Base-by-base conservation (phyloP, 257 asterid species). In the Nicotiana paniculata region DNA sequence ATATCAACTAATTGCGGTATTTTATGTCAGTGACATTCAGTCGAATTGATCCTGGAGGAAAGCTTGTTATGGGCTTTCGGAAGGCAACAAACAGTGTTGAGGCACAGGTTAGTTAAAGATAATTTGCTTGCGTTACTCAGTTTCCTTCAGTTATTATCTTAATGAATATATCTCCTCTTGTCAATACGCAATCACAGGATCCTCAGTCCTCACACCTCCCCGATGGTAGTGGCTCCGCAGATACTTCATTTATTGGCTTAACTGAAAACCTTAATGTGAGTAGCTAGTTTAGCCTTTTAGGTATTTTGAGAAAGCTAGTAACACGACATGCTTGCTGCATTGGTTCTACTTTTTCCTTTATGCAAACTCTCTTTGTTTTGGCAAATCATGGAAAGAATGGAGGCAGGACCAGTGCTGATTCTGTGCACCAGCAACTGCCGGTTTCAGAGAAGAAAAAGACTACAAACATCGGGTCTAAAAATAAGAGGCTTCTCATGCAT, bases 1-100 rank as follows among this genome's bases (percentile, higher is more conserved):
- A 53, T 53, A 53, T 4, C 58, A 53, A 53, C 5, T 53, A 53
- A 53, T 72, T 26, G 18, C 1, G 30, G 75, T 81, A 33, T 81
- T 80, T 77, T 77, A 84, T 53, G 81, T 35, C 62, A 95, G 99
- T 95, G 89, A 91, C 91, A 51, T 95, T 95, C 86, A 91, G 97
- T 89, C 88, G 95, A 80, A 91, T 85, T 62, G 99, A 93, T 79
- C 97, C 98, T 13, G 96, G 92, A 80, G 89, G 94, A 64, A 95
- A 92, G 69, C 96, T 95, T 77, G 97, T 95, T 83, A 93, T 95
- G 86, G 98, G 99, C 54, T 91, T 93, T 85, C 93, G 99, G 68
- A 95, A 91, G 89, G 93, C 96, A 74, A 70, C 92, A 53, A 90
- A 82, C 90, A 87, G 64, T 85, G 79, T 17, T 64, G 96, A 91